Evolutionary conservation across 805 yeast species (phyloP).

Genomic region (Candida ulmi): DNA sequence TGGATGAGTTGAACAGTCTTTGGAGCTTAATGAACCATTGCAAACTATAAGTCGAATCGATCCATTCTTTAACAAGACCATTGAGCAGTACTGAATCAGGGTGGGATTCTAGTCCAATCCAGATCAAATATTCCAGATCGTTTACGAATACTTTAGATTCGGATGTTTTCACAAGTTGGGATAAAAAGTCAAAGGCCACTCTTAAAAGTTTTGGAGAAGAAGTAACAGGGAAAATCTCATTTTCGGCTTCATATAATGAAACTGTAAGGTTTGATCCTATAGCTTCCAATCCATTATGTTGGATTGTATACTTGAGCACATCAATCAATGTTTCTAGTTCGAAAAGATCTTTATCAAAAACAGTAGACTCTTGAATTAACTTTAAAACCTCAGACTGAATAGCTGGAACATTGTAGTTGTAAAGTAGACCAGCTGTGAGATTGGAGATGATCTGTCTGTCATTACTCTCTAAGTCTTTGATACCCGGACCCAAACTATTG

Average conservation of each 20-base stretch:
- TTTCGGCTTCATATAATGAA: slow-evolving; percentile 34
- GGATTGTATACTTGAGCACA: slow-evolving; percentile 26
- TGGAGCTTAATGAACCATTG: slow-evolving; percentile 59
- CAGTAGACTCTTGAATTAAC: slow-evolving; percentile 38
- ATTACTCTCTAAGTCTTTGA: slow-evolving; percentile 26
- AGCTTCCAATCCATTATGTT: slow-evolving; percentile 26
- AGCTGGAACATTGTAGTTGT: slow-evolving; percentile 28
- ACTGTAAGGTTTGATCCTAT: slow-evolving; percentile 23
- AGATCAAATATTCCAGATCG: slow-evolving; percentile 46
- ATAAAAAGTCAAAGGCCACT: slow-evolving; percentile 49
- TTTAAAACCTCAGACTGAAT: slow-evolving; percentile 33
- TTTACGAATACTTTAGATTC: slow-evolving; percentile 38
- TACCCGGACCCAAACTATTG: slow-evolving; percentile 54
- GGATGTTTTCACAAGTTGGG: slow-evolving; percentile 52
- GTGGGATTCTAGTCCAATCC: slow-evolving; percentile 50
- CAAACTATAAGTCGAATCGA: slow-evolving; percentile 41
- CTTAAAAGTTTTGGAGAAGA: slow-evolving; percentile 34
- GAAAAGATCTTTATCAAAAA: slow-evolving; percentile 38
- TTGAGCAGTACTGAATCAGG: slow-evolving; percentile 40
- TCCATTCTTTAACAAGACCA: slow-evolving; percentile 52
- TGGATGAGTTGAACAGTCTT: slow-evolving; percentile 40
- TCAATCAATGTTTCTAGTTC: slow-evolving; percentile 23
- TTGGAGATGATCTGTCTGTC: slow-evolving; percentile 29
- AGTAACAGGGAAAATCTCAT: slow-evolving; percentile 40
- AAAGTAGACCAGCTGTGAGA: slow-evolving; percentile 28